Evolutionary conservation across 257 asterid genomes (phyloP).

Genomic region (Hygrophila difformis): DNA sequence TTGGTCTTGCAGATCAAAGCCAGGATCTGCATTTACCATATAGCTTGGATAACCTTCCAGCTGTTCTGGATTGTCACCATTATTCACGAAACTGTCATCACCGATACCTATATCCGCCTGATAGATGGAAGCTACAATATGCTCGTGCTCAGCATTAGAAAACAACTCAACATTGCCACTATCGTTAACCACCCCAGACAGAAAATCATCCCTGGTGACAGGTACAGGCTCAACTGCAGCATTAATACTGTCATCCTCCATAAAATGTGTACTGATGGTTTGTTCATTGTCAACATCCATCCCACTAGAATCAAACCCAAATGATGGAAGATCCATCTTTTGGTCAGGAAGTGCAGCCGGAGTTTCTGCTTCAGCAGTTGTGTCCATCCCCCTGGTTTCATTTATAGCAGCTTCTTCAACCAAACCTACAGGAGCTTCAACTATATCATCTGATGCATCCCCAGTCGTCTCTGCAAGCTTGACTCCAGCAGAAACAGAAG

Average conservation of each 20-base stretch:
- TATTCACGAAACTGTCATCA: conserved; percentile 24
- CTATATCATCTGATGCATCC: conserved; percentile 17
- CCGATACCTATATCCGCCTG: conserved; percentile 18
- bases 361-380: conserved; percentile 19
- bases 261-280: conserved; percentile 20
- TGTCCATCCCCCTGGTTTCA: conserved; percentile 24
- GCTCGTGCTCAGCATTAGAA: conserved; percentile 20
- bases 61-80: conserved; percentile 27
- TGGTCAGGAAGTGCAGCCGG: conserved; percentile 25
- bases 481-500: conserved; percentile 12
- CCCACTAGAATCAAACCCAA: conserved; percentile 22
- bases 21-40: conserved; percentile 28
- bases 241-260: conserved; percentile 23
- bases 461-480: conserved; percentile 14
- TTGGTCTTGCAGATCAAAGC: conserved; percentile 27
- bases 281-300: conserved; percentile 22
- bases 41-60: conserved; percentile 25
- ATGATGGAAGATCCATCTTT: conserved; percentile 16
- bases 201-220: conserved; percentile 16
- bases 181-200: conserved; percentile 17
- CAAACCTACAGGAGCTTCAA: conserved; percentile 23
- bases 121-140: conserved; percentile 13
- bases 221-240: conserved; percentile 11
- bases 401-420: conserved; percentile 18
- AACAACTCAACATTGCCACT: conserved; percentile 24